Percentiles rank a stretch among this genome's conserved stretches.
phyloP scores from a whole-genome alignment of 1,139 yeast species.

The Candida gigantensis region DNA sequence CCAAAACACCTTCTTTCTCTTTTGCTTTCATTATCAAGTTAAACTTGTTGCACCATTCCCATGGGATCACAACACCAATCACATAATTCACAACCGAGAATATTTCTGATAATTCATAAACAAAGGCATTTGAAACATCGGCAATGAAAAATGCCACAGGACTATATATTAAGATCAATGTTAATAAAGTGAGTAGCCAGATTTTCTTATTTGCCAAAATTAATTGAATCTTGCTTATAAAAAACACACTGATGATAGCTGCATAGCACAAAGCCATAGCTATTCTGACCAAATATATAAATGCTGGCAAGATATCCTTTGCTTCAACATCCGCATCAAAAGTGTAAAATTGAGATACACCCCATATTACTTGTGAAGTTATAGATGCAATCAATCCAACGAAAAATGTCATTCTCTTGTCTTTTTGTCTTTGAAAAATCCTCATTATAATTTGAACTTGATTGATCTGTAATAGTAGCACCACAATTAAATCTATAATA shows the following conservation, averaged over 20 bases:
- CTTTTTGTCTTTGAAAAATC: constrained; percentile 67
- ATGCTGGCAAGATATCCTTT: constrained; percentile 70
- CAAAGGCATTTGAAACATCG: constrained; percentile 73
- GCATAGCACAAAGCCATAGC: constrained; percentile 75
- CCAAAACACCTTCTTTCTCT: constrained; percentile 78
- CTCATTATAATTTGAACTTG: constrained; percentile 79
- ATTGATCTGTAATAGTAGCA: constrained; percentile 62
- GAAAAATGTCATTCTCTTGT: constrained; percentile 64
- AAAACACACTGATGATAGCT: constrained; percentile 61
- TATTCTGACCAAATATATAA: constrained; percentile 74
- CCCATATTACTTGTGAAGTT: constrained; percentile 70
- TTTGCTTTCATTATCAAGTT: constrained; percentile 59
- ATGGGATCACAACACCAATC: constrained; percentile 73
- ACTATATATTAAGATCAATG: constrained; percentile 58
- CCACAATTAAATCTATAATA: constrained; percentile 63
- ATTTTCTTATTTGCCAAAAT: constrained; percentile 52
- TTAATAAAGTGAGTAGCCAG: constrained; percentile 58
- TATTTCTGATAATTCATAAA: constrained; percentile 69
- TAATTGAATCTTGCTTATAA: constrained; percentile 54
- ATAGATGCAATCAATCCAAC: constrained; percentile 61
- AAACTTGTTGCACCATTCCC: constrained; percentile 87
- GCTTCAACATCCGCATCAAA: constrained; percentile 41
- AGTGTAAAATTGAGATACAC: constrained; percentile 54
- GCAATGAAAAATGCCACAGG: constrained; percentile 78
- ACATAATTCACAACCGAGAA: constrained; percentile 72